These are phyloP conservation scores for Chaetomium strumarium DNA, from an alignment of 2,329 filamentous ascomycete genomes.

Conservation along the genomic window DNA sequence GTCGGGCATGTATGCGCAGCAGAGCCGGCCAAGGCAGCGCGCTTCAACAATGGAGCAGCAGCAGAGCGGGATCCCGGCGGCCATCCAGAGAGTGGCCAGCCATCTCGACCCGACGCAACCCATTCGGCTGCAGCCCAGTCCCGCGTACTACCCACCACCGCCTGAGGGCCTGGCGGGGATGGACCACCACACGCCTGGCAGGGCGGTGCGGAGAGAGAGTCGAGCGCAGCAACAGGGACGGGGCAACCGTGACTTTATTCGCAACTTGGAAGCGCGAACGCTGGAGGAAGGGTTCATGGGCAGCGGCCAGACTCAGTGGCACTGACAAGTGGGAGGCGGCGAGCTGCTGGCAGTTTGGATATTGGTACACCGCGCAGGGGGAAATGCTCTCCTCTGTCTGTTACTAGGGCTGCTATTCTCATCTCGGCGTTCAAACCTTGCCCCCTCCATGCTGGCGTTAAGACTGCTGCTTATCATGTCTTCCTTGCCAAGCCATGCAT, in stretches of 20 bases:
- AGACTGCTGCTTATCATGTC: no score
- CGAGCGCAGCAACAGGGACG: conserved; percentile 56
- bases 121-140: conserved; percentile 89
- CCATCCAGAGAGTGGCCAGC: conserved; percentile 90
- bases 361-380: background rate
- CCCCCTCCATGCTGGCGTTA: no score
- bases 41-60: conserved; percentile 96
- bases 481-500: no score
- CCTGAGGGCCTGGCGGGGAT: conserved; percentile 70
- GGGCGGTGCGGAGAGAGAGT: conserved; percentile 67
- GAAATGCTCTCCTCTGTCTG: background rate
- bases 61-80: conserved; percentile 83
- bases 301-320: conserved; percentile 53
- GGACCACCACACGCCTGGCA: conserved; percentile 49
- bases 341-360: background rate
- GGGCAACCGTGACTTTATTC: conserved; percentile 81
- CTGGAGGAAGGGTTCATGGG: conserved; percentile 86
- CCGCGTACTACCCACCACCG: conserved; percentile 93
- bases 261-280: conserved; percentile 88
- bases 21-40: conserved; percentile 65
- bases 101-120: conserved; percentile 92
- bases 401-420: no score
- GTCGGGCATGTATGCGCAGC: conserved; percentile 58
- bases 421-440: no score
- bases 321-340: conserved; percentile 44